Conservation (phyloP, 2,329 filamentous ascomycete species). For the Dactylellina cionopaga region DNA sequence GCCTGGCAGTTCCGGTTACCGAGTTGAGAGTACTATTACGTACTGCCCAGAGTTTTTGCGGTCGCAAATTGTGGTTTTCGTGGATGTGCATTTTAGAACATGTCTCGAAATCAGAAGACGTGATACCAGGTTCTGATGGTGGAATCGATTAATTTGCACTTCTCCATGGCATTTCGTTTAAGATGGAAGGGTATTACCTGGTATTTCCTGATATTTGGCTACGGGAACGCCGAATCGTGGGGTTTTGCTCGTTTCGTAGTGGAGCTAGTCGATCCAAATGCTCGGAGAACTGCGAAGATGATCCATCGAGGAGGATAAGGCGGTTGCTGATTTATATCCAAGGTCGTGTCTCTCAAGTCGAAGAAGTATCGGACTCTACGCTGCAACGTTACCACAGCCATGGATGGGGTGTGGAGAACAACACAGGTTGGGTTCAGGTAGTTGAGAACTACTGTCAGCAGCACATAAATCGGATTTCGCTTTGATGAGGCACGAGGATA, state of each 20-base stretch:
- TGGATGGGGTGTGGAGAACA: no score
- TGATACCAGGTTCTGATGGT: slow-evolving; percentile 38
- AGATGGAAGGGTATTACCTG: no score
- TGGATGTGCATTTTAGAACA: not conserved
- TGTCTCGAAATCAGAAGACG: slow-evolving; percentile 14
- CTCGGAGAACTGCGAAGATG: not conserved
- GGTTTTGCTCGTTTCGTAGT: no score
- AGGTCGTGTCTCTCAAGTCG: no score
- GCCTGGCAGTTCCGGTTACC: slow-evolving; percentile 12
- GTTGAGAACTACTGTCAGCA: no score
- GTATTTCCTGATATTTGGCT: slow-evolving; percentile 19
- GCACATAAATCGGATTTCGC: no score
- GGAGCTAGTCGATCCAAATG: not conserved
- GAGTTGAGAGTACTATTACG: slow-evolving; percentile 23
- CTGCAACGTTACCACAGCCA: no score
- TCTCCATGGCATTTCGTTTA: slow-evolving; percentile 7
- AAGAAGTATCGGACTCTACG: no score
- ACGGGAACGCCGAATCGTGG: slow-evolving; percentile 23
- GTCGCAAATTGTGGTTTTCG: not conserved
- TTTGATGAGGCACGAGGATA: no score
- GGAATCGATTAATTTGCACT: slow-evolving; percentile 12
- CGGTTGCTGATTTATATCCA: no score
- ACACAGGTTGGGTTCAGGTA: no score
- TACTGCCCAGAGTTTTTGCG: not conserved
- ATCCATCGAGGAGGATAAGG: not conserved